Evolutionary conservation across 148 eudicot genomes (phyloP).

Genomic region (Spergularia bocconei): DNA sequence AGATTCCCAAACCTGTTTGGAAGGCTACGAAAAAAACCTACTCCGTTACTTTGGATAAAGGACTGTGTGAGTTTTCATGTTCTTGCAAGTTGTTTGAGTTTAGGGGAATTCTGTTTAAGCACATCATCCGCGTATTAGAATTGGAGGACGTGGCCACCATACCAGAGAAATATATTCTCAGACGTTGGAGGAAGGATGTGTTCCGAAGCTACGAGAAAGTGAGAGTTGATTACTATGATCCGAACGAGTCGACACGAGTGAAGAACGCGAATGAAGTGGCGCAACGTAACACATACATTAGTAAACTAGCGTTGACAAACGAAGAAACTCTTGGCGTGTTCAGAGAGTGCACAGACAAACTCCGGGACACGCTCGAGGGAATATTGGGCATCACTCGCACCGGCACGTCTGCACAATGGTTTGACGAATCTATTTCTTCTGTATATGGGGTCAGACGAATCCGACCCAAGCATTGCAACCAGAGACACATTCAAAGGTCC

Average conservation of each 20-base stretch:
- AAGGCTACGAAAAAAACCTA: neutral
- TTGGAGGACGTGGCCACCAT: too few relatives aligned
- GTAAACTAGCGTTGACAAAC: neutral
- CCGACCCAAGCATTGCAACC: neutral
- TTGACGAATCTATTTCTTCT: too few relatives aligned
- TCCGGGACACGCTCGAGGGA: neutral
- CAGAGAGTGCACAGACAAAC: neutral
- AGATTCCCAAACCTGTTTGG: neutral
- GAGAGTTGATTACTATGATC: neutral
- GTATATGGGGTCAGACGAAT: neutral
- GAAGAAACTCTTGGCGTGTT: neutral
- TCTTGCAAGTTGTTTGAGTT: too few relatives aligned
- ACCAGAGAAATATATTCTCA: too few relatives aligned
- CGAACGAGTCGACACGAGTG: neutral
- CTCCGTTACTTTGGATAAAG: neutral
- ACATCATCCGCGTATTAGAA: too few relatives aligned
- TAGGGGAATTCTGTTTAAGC: too few relatives aligned
- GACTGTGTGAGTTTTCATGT: neutral
- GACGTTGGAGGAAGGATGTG: neutral
- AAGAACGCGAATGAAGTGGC: neutral
- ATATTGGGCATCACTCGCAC: neutral
- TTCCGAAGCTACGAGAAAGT: neutral
- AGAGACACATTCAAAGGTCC: neutral
- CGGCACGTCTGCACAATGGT: neutral
- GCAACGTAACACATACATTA: neutral